These are phyloP conservation scores for Arctium minus DNA, from an alignment of 129 eudicot species.

Conservation along the genomic window DNA sequence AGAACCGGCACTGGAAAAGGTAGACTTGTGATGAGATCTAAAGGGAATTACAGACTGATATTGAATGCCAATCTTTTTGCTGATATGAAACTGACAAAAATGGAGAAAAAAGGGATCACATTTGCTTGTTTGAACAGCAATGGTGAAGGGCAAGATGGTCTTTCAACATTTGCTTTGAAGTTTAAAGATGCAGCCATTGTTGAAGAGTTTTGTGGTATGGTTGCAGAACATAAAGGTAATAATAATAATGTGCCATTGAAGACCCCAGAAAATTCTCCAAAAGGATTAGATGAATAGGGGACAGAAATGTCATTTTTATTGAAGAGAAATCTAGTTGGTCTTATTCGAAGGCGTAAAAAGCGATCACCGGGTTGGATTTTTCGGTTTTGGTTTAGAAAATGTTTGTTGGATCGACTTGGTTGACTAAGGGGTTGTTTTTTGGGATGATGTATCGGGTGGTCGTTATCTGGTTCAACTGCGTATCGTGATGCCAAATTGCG, in stretches of 20 bases:
- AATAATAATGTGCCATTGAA: slow-evolving; percentile 22
- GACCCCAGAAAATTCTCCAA: slow-evolving; percentile 79
- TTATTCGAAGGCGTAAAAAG: too few species aligned
- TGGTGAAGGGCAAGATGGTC: slow-evolving; percentile 57
- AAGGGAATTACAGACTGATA: slow-evolving; percentile 73
- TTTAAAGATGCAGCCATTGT: slow-evolving; percentile 62
- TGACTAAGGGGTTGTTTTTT: too few species aligned
- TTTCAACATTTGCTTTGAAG: slow-evolving; percentile 76
- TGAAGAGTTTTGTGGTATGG: slow-evolving; percentile 57
- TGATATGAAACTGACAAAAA: slow-evolving; percentile 84
- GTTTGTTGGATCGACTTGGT: too few species aligned
- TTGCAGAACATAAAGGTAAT: slow-evolving; percentile 47
- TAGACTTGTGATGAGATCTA: slow-evolving; percentile 79
- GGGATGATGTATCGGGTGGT: too few species aligned
- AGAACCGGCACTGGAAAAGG: slow-evolving; percentile 25
- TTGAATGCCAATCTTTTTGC: slow-evolving; percentile 74
- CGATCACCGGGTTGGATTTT: too few species aligned
- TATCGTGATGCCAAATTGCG: too few species aligned
- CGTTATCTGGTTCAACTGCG: too few species aligned
- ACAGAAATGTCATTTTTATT: neutral
- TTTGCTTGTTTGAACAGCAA: slow-evolving; percentile 79
- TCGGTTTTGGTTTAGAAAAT: too few species aligned
- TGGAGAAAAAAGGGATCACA: slow-evolving; percentile 89
- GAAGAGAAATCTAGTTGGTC: too few species aligned
- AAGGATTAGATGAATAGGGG: slow-evolving; percentile 45